A percentile compares a stretch with the other conserved stretches of the same genome.
Evolutionary conservation across 768 basidiomycete genomes (phyloP).

Genomic region (Calocybe cyanea): DNA sequence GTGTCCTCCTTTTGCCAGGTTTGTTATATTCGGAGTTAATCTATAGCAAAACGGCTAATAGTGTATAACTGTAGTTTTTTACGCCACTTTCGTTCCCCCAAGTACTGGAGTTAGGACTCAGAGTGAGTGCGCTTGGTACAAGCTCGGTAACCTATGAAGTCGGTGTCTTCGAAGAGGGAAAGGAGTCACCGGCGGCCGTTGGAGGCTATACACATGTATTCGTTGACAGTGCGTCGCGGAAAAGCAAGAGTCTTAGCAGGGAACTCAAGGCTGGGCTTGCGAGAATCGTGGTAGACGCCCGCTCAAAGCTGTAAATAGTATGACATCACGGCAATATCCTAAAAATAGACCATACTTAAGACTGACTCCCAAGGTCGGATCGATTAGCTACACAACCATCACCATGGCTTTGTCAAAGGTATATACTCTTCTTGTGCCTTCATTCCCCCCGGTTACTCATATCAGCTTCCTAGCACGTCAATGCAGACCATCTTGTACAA

Average conservation of each 20-base stretch:
- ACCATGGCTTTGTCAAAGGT: slow-evolving; percentile 65
- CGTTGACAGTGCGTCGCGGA: slow-evolving; percentile 57
- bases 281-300: slow-evolving; percentile 29
- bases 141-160: slow-evolving; percentile 81
- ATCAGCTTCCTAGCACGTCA: slow-evolving; percentile 48
- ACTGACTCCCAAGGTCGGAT: neutral
- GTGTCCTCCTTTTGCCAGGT: slow-evolving; percentile 75
- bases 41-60: too few relatives aligned
- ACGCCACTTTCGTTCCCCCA: slow-evolving; percentile 71
- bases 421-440: neutral
- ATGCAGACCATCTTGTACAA: slow-evolving; percentile 62
- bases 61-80: slow-evolving; percentile 65
- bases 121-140: slow-evolving; percentile 62
- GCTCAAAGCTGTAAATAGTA: slow-evolving; percentile 12
- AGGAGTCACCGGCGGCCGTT: slow-evolving; percentile 37
- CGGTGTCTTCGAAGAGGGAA: slow-evolving; percentile 61
- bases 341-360: too few relatives aligned
- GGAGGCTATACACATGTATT: slow-evolving; percentile 83
- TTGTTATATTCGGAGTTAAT: too few relatives aligned
- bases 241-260: slow-evolving; percentile 45
- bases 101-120: slow-evolving; percentile 64
- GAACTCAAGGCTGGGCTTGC: slow-evolving; percentile 43
- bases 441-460: neutral
- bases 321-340: neutral
- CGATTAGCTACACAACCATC: slow-evolving; percentile 8